Evolutionary conservation across 495 filamentous ascomycete species (phyloP).

Genomic region (Hypoxylon cercidicola): DNA sequence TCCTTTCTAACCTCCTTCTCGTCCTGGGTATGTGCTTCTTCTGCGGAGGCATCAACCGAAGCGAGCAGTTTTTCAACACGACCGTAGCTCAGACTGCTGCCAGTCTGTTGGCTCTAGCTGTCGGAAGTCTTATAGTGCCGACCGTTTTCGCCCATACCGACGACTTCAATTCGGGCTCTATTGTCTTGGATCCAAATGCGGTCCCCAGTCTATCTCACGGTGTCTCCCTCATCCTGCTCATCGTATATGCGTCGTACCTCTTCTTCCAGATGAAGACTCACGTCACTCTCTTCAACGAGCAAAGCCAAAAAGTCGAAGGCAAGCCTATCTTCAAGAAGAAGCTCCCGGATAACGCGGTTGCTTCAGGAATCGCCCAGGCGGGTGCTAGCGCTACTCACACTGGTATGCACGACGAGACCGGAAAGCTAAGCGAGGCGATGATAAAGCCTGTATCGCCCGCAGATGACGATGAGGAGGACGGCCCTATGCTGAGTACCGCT

Average conservation of each 20-base stretch:
- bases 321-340: constrained; percentile 58
- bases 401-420: constrained; percentile 54
- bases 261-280: constrained; percentile 87
- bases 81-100: constrained; percentile 94
- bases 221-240: constrained; percentile 76
- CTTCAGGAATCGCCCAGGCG: constrained; percentile 68
- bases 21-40: constrained; percentile 96
- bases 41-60: constrained; percentile 80
- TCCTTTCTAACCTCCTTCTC: constrained; percentile 89
- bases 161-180: constrained; percentile 35
- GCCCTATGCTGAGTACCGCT: constrained; percentile 73
- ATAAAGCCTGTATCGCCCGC: constrained; percentile 30
- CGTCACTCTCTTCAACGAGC: constrained; percentile 74
- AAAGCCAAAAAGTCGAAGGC: constrained; percentile 71
- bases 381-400: constrained; percentile 61
- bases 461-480: constrained; percentile 70
- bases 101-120: constrained; percentile 80
- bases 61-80: constrained; percentile 90
- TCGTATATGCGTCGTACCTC: constrained; percentile 81
- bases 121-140: constrained; percentile 85
- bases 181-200: constrained; percentile 42
- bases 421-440: constrained; percentile 55
- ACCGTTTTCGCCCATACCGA: constrained; percentile 78
- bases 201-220: constrained; percentile 74
- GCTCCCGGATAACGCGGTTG: constrained; percentile 66